Conservation (phyloP, 1,139 yeast species). For the Pichia sp. region DNA sequence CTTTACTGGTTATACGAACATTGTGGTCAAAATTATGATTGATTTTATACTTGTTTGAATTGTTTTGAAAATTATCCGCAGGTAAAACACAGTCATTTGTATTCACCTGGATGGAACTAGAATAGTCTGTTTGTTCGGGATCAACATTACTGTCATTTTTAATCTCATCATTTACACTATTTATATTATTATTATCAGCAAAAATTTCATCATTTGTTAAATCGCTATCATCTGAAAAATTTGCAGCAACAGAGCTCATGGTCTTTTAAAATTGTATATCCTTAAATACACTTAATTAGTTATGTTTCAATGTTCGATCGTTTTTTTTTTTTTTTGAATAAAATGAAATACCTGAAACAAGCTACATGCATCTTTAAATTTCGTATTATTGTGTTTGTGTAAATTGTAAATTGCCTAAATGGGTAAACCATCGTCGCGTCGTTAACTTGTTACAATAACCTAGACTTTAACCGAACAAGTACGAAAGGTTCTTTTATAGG, state of each 20-base stretch:
- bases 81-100: slow-evolving; percentile 20
- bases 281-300: not conserved
- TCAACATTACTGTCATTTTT: not conserved
- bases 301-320: not conserved
- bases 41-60: slow-evolving; percentile 19
- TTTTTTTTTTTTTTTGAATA: not conserved
- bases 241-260: not conserved
- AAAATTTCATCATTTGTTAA: not conserved
- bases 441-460: not conserved
- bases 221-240: not conserved
- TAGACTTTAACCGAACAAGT: too few species aligned
- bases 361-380: not conserved
- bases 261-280: not conserved
- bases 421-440: not conserved
- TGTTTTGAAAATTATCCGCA: not conserved
- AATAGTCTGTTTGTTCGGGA: not conserved
- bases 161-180: not conserved
- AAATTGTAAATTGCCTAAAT: not conserved
- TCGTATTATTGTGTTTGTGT: not conserved
- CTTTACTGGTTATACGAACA: not conserved
- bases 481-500: too few species aligned
- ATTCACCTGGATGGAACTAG: slow-evolving; percentile 9
- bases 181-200: not conserved
- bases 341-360: not conserved
- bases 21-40: slow-evolving; percentile 22